Conservation (phyloP, 768 basidiomycete genomes). For the Neoboletus magnificus region DNA sequence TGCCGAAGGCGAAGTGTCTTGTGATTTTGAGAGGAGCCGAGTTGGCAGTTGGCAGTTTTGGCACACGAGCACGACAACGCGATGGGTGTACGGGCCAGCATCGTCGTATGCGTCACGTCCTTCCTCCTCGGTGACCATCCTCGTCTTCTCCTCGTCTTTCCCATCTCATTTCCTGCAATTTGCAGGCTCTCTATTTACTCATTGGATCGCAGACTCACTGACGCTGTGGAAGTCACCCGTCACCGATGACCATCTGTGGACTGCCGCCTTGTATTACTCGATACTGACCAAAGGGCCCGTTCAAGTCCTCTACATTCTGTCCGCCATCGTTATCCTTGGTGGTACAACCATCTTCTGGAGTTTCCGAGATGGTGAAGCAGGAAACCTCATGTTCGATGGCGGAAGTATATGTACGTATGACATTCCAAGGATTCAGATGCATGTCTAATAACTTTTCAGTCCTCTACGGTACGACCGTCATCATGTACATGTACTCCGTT, state of each 20-base stretch:
- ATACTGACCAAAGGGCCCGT: slow-evolving; percentile 66
- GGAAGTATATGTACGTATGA: slow-evolving; percentile 76
- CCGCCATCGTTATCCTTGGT: slow-evolving; percentile 55
- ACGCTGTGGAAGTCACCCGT: slow-evolving; percentile 87
- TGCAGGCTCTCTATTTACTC: slow-evolving; percentile 76
- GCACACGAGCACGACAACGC: slow-evolving; percentile 18
- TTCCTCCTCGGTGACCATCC: slow-evolving; percentile 65
- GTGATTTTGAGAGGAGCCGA: slow-evolving; percentile 10
- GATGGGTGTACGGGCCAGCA: slow-evolving; percentile 71
- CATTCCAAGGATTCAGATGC: background rate
- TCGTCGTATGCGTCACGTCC: slow-evolving; percentile 74
- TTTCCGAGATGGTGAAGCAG: slow-evolving; percentile 70
- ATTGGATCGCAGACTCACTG: slow-evolving; percentile 91
- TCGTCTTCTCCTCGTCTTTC: background rate
- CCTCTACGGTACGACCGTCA: slow-evolving; percentile 67
- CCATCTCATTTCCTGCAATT: background rate
- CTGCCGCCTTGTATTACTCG: slow-evolving; percentile 78
- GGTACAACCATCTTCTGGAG: slow-evolving; percentile 73
- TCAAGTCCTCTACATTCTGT: slow-evolving; percentile 54
- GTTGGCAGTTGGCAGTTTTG: no score
- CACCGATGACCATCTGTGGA: slow-evolving; percentile 83
- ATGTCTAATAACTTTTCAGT: slow-evolving; percentile 43
- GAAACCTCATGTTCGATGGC: slow-evolving; percentile 89
- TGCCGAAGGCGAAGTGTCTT: slow-evolving; percentile 10
- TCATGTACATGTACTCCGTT: slow-evolving; percentile 73